Base-by-base conservation (phyloP, 2,329 filamentous ascomycete species). In the Xylaria sp. region DNA sequence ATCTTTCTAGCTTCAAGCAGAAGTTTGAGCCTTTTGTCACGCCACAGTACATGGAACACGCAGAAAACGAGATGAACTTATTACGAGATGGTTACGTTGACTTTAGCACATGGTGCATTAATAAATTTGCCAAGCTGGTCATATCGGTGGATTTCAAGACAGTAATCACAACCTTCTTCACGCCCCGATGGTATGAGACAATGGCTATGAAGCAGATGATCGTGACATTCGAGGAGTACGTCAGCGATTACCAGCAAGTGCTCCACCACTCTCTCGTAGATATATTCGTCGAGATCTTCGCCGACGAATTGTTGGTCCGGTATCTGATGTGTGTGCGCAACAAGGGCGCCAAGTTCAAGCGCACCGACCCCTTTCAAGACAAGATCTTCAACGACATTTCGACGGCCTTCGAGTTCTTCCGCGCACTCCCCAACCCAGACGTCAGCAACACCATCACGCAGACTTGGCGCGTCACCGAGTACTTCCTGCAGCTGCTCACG, bases 11-110 rank as follows among this genome's bases (percentile, higher is more conserved):
- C 76, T 98, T 98, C 88, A 90, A 90, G 74, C 89, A 91, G 74
- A 93, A 96, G 76, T 92, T 97, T 77, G 92, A 93, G 78, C 86
- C 92, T 1, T 85, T 96, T 40, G 92, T 98, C 53, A 91, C 93
- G 58, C 88, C 92, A 25, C 89, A 90, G 69, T 98, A 97, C 81
- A 86, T 93, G 78, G 89, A 93, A 73, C 88, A 91, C 62, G 91
- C 92, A 57, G 88, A 90, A 40, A 83, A 85, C 37, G 94, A 98
- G 76, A 84, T 97, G 54, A 89, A 91, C 25, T 82, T 86, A 42
- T 87, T 98, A 48, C 91, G 92, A 57, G 93, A 98, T 80, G 93
- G 93, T 73, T 99, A 98, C 81, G 93, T 99, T 61, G 96, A 99
- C 82, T 88, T 98, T 67, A 93, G 93, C 75, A 97, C 94, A 5